Evolutionary conservation across 2,329 filamentous ascomycete species (phyloP).

Genomic region (Elsinoe batatas): DNA sequence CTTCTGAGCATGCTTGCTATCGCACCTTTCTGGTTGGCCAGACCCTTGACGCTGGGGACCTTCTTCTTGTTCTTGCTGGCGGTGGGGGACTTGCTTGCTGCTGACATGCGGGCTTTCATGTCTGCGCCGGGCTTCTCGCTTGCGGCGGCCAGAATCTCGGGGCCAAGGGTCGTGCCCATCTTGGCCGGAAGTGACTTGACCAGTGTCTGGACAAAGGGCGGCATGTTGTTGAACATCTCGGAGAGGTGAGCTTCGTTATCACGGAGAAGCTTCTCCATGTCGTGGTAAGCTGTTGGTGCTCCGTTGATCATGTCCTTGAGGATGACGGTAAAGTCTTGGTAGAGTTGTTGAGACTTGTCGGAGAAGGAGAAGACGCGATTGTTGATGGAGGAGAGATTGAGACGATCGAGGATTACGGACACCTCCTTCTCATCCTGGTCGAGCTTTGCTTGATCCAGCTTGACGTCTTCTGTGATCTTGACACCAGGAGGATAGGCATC

Average conservation of each 20-base stretch:
- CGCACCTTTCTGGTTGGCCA: conserved; percentile 80
- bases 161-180: conserved; percentile 63
- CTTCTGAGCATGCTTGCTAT: conserved; percentile 74
- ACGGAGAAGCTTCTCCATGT: conserved; percentile 62
- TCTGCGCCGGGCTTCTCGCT: conserved; percentile 53
- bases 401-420: conserved; percentile 64
- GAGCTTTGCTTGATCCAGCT: conserved; percentile 30
- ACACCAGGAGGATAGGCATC: conserved; percentile 22
- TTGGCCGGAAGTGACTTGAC: conserved; percentile 77
- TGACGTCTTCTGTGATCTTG: conserved; percentile 24
- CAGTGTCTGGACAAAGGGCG: conserved; percentile 71
- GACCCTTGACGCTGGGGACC: conserved; percentile 63
- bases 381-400: conserved; percentile 75
- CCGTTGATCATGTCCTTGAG: conserved; percentile 89
- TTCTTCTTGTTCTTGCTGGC: conserved; percentile 49
- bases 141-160: conserved; percentile 72
- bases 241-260: conserved; percentile 55
- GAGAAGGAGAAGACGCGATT: conserved; percentile 78
- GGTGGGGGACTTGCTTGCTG: conserved; percentile 25
- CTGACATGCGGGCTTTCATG: conserved; percentile 25
- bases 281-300: conserved; percentile 84
- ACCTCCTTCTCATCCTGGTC: conserved; percentile 62
- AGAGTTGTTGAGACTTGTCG: conserved; percentile 71
- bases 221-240: conserved; percentile 57
- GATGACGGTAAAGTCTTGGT: conserved; percentile 76